phyloP scores from a whole-genome alignment of 352 stramenopile species.

The Phytophthora litchii region DNA sequence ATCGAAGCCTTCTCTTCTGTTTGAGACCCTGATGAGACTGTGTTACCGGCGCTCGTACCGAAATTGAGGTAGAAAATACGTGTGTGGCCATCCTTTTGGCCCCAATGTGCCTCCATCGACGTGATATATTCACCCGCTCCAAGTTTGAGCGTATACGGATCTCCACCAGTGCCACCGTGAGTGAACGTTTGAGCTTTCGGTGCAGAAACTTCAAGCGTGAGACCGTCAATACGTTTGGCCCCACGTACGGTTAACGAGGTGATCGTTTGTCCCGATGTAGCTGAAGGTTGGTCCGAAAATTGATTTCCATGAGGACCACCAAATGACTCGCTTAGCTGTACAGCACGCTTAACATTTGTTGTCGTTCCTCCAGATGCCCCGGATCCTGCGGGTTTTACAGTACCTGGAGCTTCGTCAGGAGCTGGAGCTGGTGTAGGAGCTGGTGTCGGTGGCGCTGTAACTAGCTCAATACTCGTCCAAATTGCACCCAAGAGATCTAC shows the following conservation, averaged over 20 bases:
- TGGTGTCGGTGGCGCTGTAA: not conserved
- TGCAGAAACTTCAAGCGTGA: slow-evolving; percentile 17
- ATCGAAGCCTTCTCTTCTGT: slow-evolving; percentile 21
- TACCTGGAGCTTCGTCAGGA: not conserved
- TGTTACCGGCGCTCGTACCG: slow-evolving; percentile 22
- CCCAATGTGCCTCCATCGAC: slow-evolving; percentile 29
- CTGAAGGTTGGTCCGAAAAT: slow-evolving; percentile 23
- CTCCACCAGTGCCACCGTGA: slow-evolving; percentile 25
- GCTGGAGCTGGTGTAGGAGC: not conserved
- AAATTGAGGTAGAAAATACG: slow-evolving; percentile 27
- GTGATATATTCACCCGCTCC: slow-evolving; percentile 21
- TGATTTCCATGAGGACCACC: slow-evolving; percentile 22
- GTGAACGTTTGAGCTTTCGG: slow-evolving; percentile 22
- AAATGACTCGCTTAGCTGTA: slow-evolving; percentile 24
- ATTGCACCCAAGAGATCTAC: slow-evolving; percentile 28
- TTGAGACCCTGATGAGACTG: slow-evolving; percentile 16
- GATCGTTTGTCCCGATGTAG: slow-evolving; percentile 24
- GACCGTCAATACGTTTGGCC: slow-evolving; percentile 16
- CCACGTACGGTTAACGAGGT: slow-evolving; percentile 22
- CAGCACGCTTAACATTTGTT: not conserved
- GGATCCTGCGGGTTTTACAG: not conserved
- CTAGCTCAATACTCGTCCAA: slow-evolving; percentile 16
- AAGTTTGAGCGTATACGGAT: slow-evolving; percentile 20
- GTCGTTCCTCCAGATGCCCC: not conserved
- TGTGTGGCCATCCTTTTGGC: slow-evolving; percentile 26